Evolutionary conservation across 805 yeast genomes (phyloP).

Genomic region (Lipomyces sp.): DNA sequence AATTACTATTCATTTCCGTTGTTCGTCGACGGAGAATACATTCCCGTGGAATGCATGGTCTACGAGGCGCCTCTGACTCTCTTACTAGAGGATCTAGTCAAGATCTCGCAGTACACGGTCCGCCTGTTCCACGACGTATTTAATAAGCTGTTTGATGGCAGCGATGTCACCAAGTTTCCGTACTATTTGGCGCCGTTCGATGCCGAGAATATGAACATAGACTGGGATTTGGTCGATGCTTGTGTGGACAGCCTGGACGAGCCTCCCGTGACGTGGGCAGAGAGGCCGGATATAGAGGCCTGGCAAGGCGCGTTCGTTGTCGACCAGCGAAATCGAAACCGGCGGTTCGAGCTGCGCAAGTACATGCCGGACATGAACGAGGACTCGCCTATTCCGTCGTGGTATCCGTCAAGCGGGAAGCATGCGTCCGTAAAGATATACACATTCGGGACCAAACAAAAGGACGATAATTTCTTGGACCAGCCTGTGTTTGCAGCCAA

Average conservation of each 20-base stretch:
- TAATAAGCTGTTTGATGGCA: not conserved
- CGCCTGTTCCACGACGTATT: conserved; percentile 4
- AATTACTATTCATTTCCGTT: not conserved
- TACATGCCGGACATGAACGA: not conserved
- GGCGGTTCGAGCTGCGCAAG: conserved; percentile 2
- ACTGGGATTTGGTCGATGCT: conserved; percentile 1
- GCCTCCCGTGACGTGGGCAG: not conserved
- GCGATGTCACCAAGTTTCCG: conserved; percentile 2
- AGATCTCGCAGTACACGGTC: conserved; percentile 2
- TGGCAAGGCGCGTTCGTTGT: conserved; percentile 1
- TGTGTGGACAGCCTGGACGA: not conserved
- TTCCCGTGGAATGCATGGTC: not conserved
- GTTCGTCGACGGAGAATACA: conserved; percentile 4
- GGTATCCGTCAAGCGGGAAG: not conserved
- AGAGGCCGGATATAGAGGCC: not conserved
- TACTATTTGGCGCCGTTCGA: conserved; percentile 3
- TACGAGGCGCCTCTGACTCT: not conserved
- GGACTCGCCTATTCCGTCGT: conserved; percentile 1
- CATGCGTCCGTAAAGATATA: not conserved
- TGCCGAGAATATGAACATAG: not conserved
- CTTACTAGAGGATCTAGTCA: not conserved
- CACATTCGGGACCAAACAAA: not conserved
- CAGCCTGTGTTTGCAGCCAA: conserved; percentile 2
- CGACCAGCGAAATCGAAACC: conserved; percentile 4
- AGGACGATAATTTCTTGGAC: not conserved